Evolutionary conservation across 2,329 filamentous ascomycete genomes (phyloP).

Genomic region (Aspergillus aculeatus): DNA sequence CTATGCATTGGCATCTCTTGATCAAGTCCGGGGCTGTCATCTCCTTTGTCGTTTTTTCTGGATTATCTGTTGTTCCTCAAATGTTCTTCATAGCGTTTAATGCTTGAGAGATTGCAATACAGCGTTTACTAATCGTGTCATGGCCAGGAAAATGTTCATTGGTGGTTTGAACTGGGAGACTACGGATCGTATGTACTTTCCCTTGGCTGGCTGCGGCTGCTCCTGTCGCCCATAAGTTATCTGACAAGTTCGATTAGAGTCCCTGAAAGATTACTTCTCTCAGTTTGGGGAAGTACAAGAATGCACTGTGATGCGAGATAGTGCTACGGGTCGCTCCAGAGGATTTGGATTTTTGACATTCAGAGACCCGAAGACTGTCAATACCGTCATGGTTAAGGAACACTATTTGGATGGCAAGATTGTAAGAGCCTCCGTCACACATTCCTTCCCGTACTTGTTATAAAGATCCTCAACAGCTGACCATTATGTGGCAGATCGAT

Average conservation of each 20-base stretch:
- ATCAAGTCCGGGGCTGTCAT: neutral
- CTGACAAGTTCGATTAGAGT: constrained; percentile 62
- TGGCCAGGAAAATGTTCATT: constrained; percentile 95
- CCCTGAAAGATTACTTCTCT: constrained; percentile 92
- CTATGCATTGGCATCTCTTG: neutral
- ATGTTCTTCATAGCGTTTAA: neutral
- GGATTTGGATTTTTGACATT: constrained; percentile 98
- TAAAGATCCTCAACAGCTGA: neutral
- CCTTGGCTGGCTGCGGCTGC: constrained; percentile 6
- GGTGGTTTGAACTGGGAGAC: constrained; percentile 99
- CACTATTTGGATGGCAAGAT: constrained; percentile 98
- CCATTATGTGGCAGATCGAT: constrained; percentile 67
- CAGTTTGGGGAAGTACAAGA: constrained; percentile 97
- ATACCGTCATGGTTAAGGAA: constrained; percentile 99
- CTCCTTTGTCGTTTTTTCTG: neutral
- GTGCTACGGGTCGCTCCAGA: constrained; percentile 85
- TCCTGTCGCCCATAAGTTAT: constrained; percentile 7
- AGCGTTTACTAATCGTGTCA: constrained; percentile 32
- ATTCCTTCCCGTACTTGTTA: neutral
- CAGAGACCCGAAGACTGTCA: constrained; percentile 95
- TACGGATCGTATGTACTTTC: constrained; percentile 75
- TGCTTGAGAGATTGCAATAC: constrained; percentile 3
- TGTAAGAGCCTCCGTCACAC: constrained; percentile 56
- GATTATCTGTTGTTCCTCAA: no score
- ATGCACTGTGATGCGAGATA: constrained; percentile 99